These are phyloP conservation scores for Zoysia matrella DNA, from an alignment of 202 grass and related monocot genomes.

Conservation along the genomic window DNA sequence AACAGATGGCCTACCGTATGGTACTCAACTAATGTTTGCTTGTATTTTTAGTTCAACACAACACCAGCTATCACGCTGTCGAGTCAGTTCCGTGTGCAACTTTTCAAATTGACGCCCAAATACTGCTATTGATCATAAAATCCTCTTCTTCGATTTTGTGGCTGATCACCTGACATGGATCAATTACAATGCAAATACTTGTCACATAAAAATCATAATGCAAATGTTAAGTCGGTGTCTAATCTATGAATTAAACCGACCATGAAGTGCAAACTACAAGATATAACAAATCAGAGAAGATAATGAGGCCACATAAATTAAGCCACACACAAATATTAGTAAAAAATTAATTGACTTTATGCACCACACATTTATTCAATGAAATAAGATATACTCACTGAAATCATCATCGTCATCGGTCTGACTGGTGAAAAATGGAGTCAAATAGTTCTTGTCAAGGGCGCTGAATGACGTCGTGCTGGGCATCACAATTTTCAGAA, in stretches of 20 bases:
- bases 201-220: constrained; percentile 1
- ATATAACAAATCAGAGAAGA: background rate
- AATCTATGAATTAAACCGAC: background rate
- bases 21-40: constrained; percentile 38
- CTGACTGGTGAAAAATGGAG: constrained; percentile 98
- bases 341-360: background rate
- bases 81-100: constrained; percentile 32
- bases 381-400: constrained; percentile 45
- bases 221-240: background rate
- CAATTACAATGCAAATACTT: constrained; percentile 21
- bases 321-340: background rate
- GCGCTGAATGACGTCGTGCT: constrained; percentile 96
- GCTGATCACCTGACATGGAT: constrained; percentile 50
- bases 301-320: constrained; percentile 1
- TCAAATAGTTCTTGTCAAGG: constrained; percentile 96
- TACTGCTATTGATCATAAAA: constrained; percentile 73
- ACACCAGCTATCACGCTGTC: background rate
- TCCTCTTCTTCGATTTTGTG: constrained; percentile 58
- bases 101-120: constrained; percentile 14
- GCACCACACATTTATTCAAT: constrained; percentile 3
- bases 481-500: constrained; percentile 50
- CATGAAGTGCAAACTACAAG: background rate
- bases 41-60: constrained; percentile 5
- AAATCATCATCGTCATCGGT: constrained; percentile 83
- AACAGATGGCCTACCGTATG: constrained; percentile 21